A percentile compares a stretch with the other conserved stretches of the same genome.
Evolutionary conservation across 2,329 filamentous ascomycete species (phyloP).

Genomic region (Exophiala viscosa): DNA sequence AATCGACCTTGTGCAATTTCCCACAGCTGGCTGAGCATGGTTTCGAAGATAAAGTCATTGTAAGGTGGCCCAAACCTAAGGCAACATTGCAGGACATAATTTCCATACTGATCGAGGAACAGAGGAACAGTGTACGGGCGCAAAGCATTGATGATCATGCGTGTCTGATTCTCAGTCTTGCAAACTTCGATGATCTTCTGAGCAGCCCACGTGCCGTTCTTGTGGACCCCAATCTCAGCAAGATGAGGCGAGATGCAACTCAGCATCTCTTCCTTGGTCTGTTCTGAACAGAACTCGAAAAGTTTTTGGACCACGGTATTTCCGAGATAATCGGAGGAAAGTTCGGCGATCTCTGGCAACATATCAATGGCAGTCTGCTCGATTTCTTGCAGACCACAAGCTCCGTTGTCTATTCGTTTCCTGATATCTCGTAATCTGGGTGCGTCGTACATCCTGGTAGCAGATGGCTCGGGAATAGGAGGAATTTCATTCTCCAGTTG

Average conservation of each 20-base stretch:
- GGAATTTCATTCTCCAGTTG: constrained; percentile 78
- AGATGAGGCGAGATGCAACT: constrained; percentile 82
- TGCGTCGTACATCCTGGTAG: constrained; percentile 85
- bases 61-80: constrained; percentile 83
- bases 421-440: constrained; percentile 92
- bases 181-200: constrained; percentile 99
- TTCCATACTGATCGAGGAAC: constrained; percentile 96
- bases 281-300: constrained; percentile 92
- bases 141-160: constrained; percentile 76
- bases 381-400: constrained; percentile 78
- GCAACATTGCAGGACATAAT: constrained; percentile 96
- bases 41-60: constrained; percentile 97
- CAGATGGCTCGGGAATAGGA: constrained; percentile 80
- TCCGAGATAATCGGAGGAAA: constrained; percentile 92
- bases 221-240: constrained; percentile 95
- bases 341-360: constrained; percentile 92
- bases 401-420: constrained; percentile 95
- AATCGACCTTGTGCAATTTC: constrained; percentile 89
- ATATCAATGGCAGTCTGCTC: constrained; percentile 89
- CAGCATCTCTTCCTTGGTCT: constrained; percentile 87
- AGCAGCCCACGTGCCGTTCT: constrained; percentile 98
- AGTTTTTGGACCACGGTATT: constrained; percentile 99
- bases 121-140: constrained; percentile 83
- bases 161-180: constrained; percentile 78
- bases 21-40: constrained; percentile 92